A percentile compares a stretch with the other conserved stretches of the same genome.
These are phyloP conservation scores for Lycium barbarum DNA, from an alignment of 257 asterid genomes.

Conservation along the genomic window DNA sequence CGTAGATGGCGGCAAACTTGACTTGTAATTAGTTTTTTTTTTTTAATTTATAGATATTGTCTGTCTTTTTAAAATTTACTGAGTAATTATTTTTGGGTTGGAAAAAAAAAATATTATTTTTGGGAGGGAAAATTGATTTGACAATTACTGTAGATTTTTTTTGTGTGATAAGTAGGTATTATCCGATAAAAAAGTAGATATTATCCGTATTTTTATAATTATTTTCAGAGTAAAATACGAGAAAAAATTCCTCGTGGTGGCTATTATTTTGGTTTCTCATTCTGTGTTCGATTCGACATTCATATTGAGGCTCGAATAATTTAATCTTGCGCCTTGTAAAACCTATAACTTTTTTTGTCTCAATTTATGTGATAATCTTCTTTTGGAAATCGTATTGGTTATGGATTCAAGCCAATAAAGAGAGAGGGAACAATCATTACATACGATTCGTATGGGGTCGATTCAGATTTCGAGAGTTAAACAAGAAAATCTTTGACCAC, in stretches of 20 bases:
- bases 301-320: background rate
- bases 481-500: too few relatives aligned
- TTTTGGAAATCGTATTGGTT: too few relatives aligned
- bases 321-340: background rate
- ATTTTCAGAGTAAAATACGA: background rate
- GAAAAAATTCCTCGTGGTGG: background rate
- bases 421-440: too few relatives aligned
- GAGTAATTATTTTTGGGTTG: too few relatives aligned
- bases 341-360: too few relatives aligned
- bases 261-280: background rate
- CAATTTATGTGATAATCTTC: too few relatives aligned
- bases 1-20: constrained; percentile 20
- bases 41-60: background rate
- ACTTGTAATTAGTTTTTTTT: background rate
- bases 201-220: background rate
- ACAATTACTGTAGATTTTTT: background rate
- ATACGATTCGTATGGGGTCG: too few relatives aligned
- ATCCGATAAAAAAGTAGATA: too few relatives aligned
- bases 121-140: background rate
- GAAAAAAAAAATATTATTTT: too few relatives aligned
- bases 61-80: background rate
- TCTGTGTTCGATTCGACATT: background rate
- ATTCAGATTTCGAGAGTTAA: too few relatives aligned
- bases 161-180: too few relatives aligned
- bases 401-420: too few relatives aligned